These are phyloP conservation scores for Kazachstania viticola DNA, from an alignment of 805 yeast species.

Conservation along the genomic window DNA sequence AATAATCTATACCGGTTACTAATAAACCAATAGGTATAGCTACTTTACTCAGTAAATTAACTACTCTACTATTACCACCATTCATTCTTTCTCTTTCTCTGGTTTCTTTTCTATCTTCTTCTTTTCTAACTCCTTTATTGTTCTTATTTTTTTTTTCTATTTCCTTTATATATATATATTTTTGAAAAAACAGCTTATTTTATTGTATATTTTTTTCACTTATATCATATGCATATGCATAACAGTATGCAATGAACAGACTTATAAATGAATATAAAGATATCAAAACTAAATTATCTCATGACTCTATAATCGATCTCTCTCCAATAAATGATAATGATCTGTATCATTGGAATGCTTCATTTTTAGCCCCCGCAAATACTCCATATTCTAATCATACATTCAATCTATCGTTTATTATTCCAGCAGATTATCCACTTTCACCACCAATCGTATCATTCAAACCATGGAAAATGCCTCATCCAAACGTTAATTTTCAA, in stretches of 20 bases:
- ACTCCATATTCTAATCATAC: constrained; percentile 42
- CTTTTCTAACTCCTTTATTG: neutral
- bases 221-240: neutral
- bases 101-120: neutral
- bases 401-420: constrained; percentile 38
- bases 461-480: constrained; percentile 29
- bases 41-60: constrained; percentile 28
- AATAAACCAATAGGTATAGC: constrained; percentile 67
- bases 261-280: constrained; percentile 13
- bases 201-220: neutral
- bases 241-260: neutral
- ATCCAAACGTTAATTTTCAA: constrained; percentile 37
- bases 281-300: constrained; percentile 2
- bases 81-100: constrained; percentile 1
- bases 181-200: too few species aligned
- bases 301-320: constrained; percentile 10
- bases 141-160: neutral
- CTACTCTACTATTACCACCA: constrained; percentile 9
- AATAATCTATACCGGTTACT: constrained; percentile 60
- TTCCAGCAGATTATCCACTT: constrained; percentile 43
- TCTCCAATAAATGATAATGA: constrained; percentile 35
- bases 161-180: neutral
- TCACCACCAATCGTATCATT: constrained; percentile 48
- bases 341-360: constrained; percentile 41
- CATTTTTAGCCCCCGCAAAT: constrained; percentile 39